Base-by-base conservation (phyloP, 2,329 filamentous ascomycete genomes). In the Penicillium sp. region DNA sequence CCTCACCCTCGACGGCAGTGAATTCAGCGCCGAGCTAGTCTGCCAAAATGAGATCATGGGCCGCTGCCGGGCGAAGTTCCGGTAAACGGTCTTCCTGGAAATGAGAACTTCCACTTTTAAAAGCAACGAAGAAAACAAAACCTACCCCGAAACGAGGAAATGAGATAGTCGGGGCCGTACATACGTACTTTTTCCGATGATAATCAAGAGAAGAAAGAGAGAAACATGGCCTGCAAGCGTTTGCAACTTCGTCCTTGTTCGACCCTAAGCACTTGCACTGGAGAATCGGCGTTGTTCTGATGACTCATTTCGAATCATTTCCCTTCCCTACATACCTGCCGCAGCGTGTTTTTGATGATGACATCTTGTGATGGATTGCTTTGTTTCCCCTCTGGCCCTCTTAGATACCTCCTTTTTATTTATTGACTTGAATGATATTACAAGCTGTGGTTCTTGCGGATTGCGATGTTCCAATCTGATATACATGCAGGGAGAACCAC, bases 41-140 rank as follows among this genome's bases (percentile, higher is more conserved):
- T 98, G 93, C 75, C 93, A 98, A 72, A 93, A 93, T 65, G 93
- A 97, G 72, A 90, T 98, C 59, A 98, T 97, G 93, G 93, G 93
- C 58, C 85, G 92, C 57, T 97, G 92, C 81, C 86, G 91, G 56
- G 88, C 92, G 52, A 83, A 90, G 68, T 97, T 97, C 79, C 76
- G 82, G 72, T 86, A 75, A 65, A 56, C 35, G 20, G 13, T 7
- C 18, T 13, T 10, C 10, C 23, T 37, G 23, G 7, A 8, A 9
- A 27, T 27, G 10, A 6, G 13, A 42, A 35, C 9, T 4, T 29
- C 44, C 27, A 10, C 24, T 12, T 23, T 2, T 23, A 23, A 40
- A 48, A 32, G 37, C 33, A 25, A 31, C 18, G 10, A 46, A 46
- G 10, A 46, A 46, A 31, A 28, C 2, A 4, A 28, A 41, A 23